Evolutionary conservation across 1,284 basidiomycete species (phyloP).

Genomic region (Ceratobasidium sp.): DNA sequence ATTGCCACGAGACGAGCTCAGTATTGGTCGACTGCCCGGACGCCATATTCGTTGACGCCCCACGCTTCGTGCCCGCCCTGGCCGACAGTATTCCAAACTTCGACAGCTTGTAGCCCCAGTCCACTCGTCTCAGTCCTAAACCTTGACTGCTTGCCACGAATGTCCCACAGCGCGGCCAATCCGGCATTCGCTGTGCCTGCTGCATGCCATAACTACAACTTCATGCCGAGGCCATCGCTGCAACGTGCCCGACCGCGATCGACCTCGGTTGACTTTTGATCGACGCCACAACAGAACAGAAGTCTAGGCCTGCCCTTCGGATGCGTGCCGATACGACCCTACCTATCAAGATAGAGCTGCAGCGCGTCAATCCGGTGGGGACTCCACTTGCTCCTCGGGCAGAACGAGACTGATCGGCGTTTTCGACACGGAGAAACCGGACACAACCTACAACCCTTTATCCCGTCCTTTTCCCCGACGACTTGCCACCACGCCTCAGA

Average conservation of each 20-base stretch:
- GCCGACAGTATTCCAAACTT: conserved; percentile 15
- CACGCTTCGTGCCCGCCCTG: conserved; percentile 22
- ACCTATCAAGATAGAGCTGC: conserved; percentile 79
- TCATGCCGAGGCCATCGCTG: too few relatives aligned
- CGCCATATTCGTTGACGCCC: neutral
- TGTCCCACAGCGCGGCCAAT: conserved; percentile 16
- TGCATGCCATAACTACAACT: too few relatives aligned
- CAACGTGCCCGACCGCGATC: too few relatives aligned
- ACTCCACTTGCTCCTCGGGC: too few relatives aligned
- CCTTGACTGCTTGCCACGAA: conserved; percentile 3
- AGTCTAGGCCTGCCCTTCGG: conserved; percentile 17
- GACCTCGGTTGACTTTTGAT: too few relatives aligned
- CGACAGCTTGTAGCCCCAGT: conserved; percentile 15
- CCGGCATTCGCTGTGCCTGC: neutral
- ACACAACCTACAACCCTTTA: too few relatives aligned
- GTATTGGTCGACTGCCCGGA: conserved; percentile 17
- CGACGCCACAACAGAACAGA: conserved; percentile 11
- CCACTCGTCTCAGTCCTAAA: conserved; percentile 15
- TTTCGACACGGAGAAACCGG: too few relatives aligned
- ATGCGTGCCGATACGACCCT: conserved; percentile 87
- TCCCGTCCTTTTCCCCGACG: too few relatives aligned
- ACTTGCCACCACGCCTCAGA: too few relatives aligned
- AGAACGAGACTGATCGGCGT: too few relatives aligned
- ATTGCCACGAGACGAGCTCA: conserved; percentile 32
- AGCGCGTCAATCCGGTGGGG: conserved; percentile 82